Evolutionary conservation across 2,329 filamentous ascomycete genomes (phyloP), one percentile per base, ranked within the genome.

Genomic region (Pseudohalonectria lignicola): DNA sequence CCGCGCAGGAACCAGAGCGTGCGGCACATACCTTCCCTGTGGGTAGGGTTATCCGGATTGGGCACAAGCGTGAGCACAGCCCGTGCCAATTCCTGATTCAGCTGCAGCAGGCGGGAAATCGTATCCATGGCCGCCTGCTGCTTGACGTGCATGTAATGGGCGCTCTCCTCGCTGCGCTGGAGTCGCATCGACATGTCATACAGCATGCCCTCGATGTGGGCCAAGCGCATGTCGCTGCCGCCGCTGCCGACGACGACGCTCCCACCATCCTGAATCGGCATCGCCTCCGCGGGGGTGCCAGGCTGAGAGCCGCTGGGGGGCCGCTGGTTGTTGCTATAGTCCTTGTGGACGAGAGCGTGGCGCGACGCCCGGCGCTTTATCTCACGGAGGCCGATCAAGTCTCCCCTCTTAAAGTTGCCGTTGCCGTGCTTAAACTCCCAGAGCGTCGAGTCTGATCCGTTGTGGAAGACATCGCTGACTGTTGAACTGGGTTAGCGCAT

Each of bases 351-450:
- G 39, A 96, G 70, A 18, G 90, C 82, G 62, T 96, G 92, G 44
- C 92, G 75, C 26, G 90, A 96, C 15, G 92, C 90, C 43, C 92
- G 77, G 44, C 92, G 82, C 61, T 95, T 95, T 61, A 98, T 98
- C 55, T 98, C 92, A 31, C 92, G 76, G 43, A 98, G 64, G 7
- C 90, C 87, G 36, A 90, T 79, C 18, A 98, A 67, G 57, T 98
- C 90, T 28, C 92, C 92, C 46, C 88, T 79, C 61, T 94, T 96
- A 66, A 98, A 98, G 57, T 84, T 96, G 38, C 90, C 90, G 52
- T 90, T 93, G 38, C 92, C 92, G 54, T 98, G 92, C 60, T 95
- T 96, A 61, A 98, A 98, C 56, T 98, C 92, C 92, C 92, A 98
- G 21, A 98, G 67, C 1, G 90, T 87, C 16, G 87, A 87, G 53